Base-by-base conservation (phyloP, 306 rosid species). In the Cucumis sativus region DNA sequence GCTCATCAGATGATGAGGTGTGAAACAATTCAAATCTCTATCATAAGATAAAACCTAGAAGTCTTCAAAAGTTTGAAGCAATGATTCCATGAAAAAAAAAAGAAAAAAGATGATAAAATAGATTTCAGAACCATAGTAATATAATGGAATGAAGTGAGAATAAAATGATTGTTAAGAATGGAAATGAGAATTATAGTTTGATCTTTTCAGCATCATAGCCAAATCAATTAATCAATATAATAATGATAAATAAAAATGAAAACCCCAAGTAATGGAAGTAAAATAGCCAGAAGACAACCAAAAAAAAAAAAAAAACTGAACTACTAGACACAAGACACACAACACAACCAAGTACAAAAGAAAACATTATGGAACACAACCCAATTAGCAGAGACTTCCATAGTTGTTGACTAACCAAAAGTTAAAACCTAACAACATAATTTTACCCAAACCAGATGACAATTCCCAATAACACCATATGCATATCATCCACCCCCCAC, bases 371-470 rank as follows among this genome's bases (percentile, higher is more conserved):
- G 75, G 75, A 68, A 0, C 56, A 70, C 39, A 89, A 91, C 85
- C 88, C 93, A 93, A 91, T 91, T 93, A 91, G 96, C 87, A 82
- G 80, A 82, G 37, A 33, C 37, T 80, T 88, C 90, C 96, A 75
- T 59, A 55, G 82, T 78, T 84, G 83, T 76, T 81, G 86, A 85
- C 70, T 35, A 12, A 64, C 63, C 79, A 81, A 52, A 82, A 83
- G 82, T 88, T 84, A 92, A 75, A 93, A 75, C 91, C 98, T 89
- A 93, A 83, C 20, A 83, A 83, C 85, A 86, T 77, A 82, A 88
- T 77, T 64, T 69, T 82, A 89, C 87, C 90, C 87, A 79, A 83
- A 86, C 89, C 63, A 65, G 79, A 86, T 82, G 56, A 81, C 84
- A 82, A 70, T 21, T 69, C 23, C 51, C 56, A 45, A 33, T 33